These are phyloP conservation scores for Nymphaea thermarum DNA, from an alignment of 164 flowering plant genomes.

Conservation along the genomic window DNA sequence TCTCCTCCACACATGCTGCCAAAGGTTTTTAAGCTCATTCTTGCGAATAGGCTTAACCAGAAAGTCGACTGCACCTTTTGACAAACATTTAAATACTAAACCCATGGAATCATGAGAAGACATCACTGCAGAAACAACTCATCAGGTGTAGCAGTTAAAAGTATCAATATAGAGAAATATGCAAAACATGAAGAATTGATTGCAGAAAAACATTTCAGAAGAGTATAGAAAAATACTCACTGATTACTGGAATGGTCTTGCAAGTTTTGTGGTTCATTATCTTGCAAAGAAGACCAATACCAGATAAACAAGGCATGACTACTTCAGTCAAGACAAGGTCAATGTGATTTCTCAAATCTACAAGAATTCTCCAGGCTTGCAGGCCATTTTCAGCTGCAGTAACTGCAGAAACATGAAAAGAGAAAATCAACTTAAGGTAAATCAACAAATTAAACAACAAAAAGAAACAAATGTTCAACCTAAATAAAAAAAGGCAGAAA, in stretches of 20 bases:
- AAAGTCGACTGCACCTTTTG: constrained; percentile 67
- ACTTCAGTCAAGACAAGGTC: constrained; percentile 76
- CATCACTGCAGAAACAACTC: constrained; percentile 55
- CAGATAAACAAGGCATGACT: constrained; percentile 57
- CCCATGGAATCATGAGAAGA: constrained; percentile 69
- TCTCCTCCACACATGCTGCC: constrained; percentile 74
- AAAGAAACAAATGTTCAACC: neutral
- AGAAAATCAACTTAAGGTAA: neutral
- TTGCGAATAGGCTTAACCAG: constrained; percentile 62
- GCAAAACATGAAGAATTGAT: neutral
- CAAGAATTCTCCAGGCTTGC: constrained; percentile 70
- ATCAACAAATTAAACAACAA: neutral
- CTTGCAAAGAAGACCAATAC: constrained; percentile 59
- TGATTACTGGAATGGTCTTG: constrained; percentile 69
- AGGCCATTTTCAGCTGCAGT: constrained; percentile 53
- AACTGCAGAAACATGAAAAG: constrained; percentile 31
- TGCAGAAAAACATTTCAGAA: neutral
- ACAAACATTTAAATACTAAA: constrained; percentile 55
- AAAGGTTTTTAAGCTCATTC: constrained; percentile 67
- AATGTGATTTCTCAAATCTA: constrained; percentile 42
- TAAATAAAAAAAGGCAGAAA: too few relatives aligned
- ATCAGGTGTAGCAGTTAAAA: constrained; percentile 15
- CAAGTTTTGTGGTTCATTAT: constrained; percentile 64
- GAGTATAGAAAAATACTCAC: constrained; percentile 33
- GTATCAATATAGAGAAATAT: constrained; percentile 6